phyloP scores from a whole-genome alignment of 2,329 filamentous ascomycete genomes.

The Ascochyta pisi region DNA sequence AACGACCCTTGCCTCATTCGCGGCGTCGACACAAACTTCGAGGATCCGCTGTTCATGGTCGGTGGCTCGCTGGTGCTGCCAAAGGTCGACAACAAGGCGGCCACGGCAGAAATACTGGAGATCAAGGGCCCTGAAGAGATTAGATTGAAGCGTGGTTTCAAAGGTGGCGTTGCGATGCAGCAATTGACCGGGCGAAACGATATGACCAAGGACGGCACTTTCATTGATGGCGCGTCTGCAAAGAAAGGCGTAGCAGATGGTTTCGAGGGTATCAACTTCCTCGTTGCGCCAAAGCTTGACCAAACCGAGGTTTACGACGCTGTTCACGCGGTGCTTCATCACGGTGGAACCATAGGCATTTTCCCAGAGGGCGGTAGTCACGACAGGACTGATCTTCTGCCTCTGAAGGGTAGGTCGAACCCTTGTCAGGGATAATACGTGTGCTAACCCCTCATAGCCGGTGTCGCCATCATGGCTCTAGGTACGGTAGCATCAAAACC shows the following conservation, averaged over 20 bases:
- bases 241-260: slow-evolving; percentile 60
- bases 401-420: slow-evolving; percentile 67
- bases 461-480: slow-evolving; percentile 96
- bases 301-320: slow-evolving; percentile 93
- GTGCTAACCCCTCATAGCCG: slow-evolving; percentile 62
- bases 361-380: slow-evolving; percentile 98
- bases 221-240: slow-evolving; percentile 61
- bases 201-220: slow-evolving; percentile 69
- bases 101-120: slow-evolving; percentile 83
- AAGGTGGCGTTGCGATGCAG: slow-evolving; percentile 73
- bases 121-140: slow-evolving; percentile 82
- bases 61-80: slow-evolving; percentile 89
- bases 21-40: slow-evolving; percentile 83
- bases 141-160: slow-evolving; percentile 86
- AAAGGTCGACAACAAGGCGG: slow-evolving; percentile 79
- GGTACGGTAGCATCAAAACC: slow-evolving; percentile 86
- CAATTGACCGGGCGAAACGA: slow-evolving; percentile 85
- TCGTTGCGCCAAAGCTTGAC: slow-evolving; percentile 90
- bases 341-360: slow-evolving; percentile 90
- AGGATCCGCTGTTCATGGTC: slow-evolving; percentile 55
- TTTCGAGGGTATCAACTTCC: slow-evolving; percentile 82
- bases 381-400: slow-evolving; percentile 88
- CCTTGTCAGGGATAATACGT: background rate
- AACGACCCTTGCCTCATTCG: slow-evolving; percentile 82
- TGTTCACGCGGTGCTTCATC: slow-evolving; percentile 82